Conservation (phyloP, 2,329 filamentous ascomycete genomes). For the Aspergillus sp. region DNA sequence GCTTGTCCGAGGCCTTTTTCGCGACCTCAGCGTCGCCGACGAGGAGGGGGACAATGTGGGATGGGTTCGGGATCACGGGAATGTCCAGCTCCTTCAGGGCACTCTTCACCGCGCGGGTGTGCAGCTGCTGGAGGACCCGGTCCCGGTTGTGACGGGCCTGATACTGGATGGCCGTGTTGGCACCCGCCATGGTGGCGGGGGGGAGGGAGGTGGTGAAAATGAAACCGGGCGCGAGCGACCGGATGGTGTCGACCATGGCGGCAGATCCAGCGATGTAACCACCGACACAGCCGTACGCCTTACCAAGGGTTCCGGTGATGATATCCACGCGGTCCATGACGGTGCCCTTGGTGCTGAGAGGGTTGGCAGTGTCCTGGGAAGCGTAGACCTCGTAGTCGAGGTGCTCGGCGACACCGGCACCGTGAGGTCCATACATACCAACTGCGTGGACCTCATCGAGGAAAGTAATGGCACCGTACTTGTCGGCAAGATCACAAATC, state of each 20-base stretch:
- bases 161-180: constrained; percentile 87
- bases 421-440: constrained; percentile 96
- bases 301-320: constrained; percentile 94
- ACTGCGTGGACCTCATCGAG: constrained; percentile 98
- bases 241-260: constrained; percentile 85
- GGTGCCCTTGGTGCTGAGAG: constrained; percentile 60
- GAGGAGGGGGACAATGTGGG: constrained; percentile 90
- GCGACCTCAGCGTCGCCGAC: constrained; percentile 93
- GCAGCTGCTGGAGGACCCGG: constrained; percentile 87
- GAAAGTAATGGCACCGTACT: constrained; percentile 97
- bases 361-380: constrained; percentile 60
- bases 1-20: constrained; percentile 86
- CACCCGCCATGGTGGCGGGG: constrained; percentile 94
- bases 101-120: constrained; percentile 92
- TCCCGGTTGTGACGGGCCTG: constrained; percentile 83
- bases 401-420: constrained; percentile 95
- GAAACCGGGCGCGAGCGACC: constrained; percentile 92
- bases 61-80: constrained; percentile 95
- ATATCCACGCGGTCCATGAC: constrained; percentile 97
- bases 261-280: constrained; percentile 92
- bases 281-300: constrained; percentile 96
- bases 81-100: constrained; percentile 76
- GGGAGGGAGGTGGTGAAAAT: constrained; percentile 98
- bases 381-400: constrained; percentile 87
- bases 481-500: constrained; percentile 94